Percentiles rank a stretch among this genome's conserved stretches.
phyloP scores from a whole-genome alignment of 257 asterid species.

The Petunia axillaris region DNA sequence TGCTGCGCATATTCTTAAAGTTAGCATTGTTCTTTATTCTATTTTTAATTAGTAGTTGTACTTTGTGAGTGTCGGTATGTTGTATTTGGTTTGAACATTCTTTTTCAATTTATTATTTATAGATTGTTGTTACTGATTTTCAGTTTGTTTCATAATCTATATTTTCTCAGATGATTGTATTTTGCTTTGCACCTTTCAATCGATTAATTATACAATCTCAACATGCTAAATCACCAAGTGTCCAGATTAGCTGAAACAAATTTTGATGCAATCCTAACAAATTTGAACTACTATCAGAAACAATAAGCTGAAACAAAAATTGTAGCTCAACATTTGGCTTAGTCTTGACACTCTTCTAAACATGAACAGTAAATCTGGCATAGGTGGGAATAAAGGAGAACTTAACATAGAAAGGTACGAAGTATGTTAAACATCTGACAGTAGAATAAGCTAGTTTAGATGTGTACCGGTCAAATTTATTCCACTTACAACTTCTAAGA shows the following conservation, averaged over 20 bases:
- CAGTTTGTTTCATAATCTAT: too few relatives aligned
- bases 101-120: too few relatives aligned
- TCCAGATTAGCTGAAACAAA: neutral
- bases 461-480: neutral
- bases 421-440: neutral
- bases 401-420: neutral
- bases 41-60: too few relatives aligned
- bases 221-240: neutral
- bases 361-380: neutral
- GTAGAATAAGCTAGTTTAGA: conserved; percentile 4
- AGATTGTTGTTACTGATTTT: too few relatives aligned
- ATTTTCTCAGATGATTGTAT: too few relatives aligned
- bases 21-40: too few relatives aligned
- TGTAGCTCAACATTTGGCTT: neutral
- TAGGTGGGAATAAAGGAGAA: neutral
- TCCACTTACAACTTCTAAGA: neutral
- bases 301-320: neutral
- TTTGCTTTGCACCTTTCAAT: too few relatives aligned
- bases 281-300: neutral
- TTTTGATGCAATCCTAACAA: neutral
- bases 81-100: too few relatives aligned
- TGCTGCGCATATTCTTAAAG: too few relatives aligned
- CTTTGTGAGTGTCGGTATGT: too few relatives aligned
- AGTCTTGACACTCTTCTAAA: neutral
- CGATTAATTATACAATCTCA: too few relatives aligned